Percentiles rank a stretch among this genome's conserved stretches.
Evolutionary conservation across 1,284 basidiomycete genomes (phyloP).

Genomic region (Ganoderma lingzhi): DNA sequence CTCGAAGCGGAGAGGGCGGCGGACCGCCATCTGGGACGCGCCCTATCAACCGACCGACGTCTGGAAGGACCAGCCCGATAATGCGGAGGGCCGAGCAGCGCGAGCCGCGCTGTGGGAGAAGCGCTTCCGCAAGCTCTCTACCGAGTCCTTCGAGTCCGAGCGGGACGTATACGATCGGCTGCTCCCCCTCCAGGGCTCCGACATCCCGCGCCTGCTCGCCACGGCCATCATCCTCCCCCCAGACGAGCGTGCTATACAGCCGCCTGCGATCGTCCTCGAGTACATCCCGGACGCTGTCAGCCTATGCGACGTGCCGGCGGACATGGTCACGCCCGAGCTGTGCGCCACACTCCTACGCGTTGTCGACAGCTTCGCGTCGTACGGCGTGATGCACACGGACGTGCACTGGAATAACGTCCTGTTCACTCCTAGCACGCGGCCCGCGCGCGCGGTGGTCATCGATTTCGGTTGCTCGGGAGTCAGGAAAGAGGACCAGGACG

Average conservation of each 20-base stretch:
- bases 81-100: neutral
- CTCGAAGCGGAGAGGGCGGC: conserved; percentile 10
- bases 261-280: conserved; percentile 17
- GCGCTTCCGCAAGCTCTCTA: neutral
- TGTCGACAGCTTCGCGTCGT: conserved; percentile 3
- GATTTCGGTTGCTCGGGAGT: neutral
- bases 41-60: neutral
- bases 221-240: conserved; percentile 10
- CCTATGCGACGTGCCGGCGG: conserved; percentile 9
- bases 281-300: conserved; percentile 21
- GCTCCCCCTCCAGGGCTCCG: conserved; percentile 16
- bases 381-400: conserved; percentile 16
- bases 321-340: neutral
- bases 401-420: conserved; percentile 5
- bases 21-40: neutral
- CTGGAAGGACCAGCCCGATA: conserved; percentile 10
- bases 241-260: conserved; percentile 15
- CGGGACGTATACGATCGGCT: conserved; percentile 14
- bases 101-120: conserved; percentile 16
- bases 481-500: neutral
- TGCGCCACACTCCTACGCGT: conserved; percentile 9
- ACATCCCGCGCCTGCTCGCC: conserved; percentile 14
- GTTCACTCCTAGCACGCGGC: neutral
- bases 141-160: conserved; percentile 7
- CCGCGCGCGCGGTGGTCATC: neutral